These are phyloP conservation scores for Chamaecyparis obtusa DNA, from an alignment of 75 land plant genomes.

Conservation along the genomic window DNA sequence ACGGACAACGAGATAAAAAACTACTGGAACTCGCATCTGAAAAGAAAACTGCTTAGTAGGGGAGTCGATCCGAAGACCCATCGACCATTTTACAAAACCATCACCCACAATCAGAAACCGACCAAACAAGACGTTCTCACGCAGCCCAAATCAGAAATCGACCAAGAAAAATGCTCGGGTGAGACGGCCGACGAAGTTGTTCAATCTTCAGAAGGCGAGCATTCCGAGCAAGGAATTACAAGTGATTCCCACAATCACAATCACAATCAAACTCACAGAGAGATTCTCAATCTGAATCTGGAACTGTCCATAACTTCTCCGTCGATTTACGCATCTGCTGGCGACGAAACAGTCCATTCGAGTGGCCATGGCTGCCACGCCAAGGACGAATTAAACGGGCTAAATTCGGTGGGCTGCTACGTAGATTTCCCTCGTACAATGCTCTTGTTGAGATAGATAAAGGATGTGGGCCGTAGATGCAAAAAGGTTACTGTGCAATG, in stretches of 20 bases:
- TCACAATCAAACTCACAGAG: too few relatives aligned
- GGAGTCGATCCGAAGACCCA: not conserved
- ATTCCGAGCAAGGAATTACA: not conserved
- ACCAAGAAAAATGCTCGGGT: not conserved
- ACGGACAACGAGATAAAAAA: constrained; percentile 13
- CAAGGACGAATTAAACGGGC: not conserved
- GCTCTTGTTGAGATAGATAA: not conserved
- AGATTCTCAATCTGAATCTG: not conserved
- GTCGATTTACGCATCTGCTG: not conserved
- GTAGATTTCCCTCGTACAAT: constrained; percentile 1
- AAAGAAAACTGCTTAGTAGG: constrained; percentile 5
- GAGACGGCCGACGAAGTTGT: not conserved
- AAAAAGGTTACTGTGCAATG: too few relatives aligned
- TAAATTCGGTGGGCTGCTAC: not conserved
- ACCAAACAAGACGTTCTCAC: not conserved
- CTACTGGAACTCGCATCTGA: constrained; percentile 14
- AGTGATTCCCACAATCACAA: not conserved
- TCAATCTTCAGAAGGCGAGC: not conserved
- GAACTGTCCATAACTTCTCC: not conserved
- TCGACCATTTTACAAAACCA: not conserved
- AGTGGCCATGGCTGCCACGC: not conserved
- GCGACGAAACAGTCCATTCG: not conserved
- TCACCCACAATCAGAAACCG: not conserved
- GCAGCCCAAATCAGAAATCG: not conserved
- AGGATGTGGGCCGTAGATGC: too few relatives aligned